These are phyloP conservation scores for Tetrapisispora phaffii DNA, from an alignment of 805 yeast species.

Conservation along the genomic window DNA sequence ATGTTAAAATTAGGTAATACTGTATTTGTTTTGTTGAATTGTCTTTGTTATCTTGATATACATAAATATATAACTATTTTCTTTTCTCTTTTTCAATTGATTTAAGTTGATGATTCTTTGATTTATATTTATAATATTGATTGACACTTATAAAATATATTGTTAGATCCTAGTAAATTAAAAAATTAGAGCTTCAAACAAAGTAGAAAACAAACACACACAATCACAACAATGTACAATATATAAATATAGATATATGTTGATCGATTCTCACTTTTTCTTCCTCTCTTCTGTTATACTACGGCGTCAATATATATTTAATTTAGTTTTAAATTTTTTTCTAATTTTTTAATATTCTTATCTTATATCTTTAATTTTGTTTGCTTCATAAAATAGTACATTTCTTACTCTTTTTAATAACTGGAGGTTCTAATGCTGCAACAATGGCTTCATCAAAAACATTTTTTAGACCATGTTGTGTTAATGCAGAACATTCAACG, in stretches of 20 bases:
- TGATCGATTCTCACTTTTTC: too few species aligned
- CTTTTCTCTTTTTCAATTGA: too few species aligned
- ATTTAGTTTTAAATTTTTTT: background rate
- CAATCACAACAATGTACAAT: too few species aligned
- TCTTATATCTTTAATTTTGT: background rate
- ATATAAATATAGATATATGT: too few species aligned
- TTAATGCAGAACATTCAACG: conserved; percentile 95
- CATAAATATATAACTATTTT: too few species aligned
- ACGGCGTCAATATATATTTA: background rate
- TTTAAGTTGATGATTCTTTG: background rate
- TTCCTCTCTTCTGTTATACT: too few species aligned
- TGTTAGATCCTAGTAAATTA: background rate
- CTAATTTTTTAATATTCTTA: background rate
- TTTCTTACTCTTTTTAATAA: conserved; percentile 62
- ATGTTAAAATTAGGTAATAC: too few species aligned
- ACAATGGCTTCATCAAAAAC: conserved; percentile 99
- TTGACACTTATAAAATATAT: too few species aligned
- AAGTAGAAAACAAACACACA: too few species aligned
- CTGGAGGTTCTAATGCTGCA: conserved; percentile 96
- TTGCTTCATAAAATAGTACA: conserved; percentile 62
- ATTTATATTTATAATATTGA: too few species aligned
- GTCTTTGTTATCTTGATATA: conserved; percentile 5
- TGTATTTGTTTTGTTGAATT: conserved; percentile 17
- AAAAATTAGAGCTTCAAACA: too few species aligned
- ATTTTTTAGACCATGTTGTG: conserved; percentile 92